Conservation (phyloP, 306 rosid genomes). For the Cicer cuneatum region DNA sequence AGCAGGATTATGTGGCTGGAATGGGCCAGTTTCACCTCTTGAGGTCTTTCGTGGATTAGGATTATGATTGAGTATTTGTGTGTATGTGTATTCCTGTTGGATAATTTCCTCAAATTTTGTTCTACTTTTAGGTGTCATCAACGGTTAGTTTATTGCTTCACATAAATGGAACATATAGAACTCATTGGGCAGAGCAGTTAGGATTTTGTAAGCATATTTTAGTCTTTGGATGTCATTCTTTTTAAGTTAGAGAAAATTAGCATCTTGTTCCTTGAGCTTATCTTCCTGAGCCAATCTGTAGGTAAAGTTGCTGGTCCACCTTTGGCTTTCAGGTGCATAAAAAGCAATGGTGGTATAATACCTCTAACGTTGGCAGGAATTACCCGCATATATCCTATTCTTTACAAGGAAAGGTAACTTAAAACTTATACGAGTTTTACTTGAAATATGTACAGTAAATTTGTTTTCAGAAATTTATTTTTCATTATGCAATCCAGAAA, state of each 20-base stretch:
- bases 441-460: constrained; percentile 17
- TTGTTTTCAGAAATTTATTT: constrained; percentile 29
- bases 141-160: too few species aligned
- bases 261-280: constrained; percentile 40
- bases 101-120: constrained; percentile 47
- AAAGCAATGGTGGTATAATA: constrained; percentile 74
- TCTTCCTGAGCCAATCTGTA: constrained; percentile 46
- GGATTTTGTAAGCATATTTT: constrained; percentile 77
- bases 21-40: constrained; percentile 75
- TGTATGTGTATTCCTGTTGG: constrained; percentile 11
- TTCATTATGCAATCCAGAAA: constrained; percentile 39
- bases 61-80: constrained; percentile 36
- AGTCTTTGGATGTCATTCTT: constrained; percentile 29
- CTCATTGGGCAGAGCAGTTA: constrained; percentile 82
- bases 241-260: constrained; percentile 27
- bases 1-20: constrained; percentile 83
- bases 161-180: too few species aligned
- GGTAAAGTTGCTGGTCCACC: constrained; percentile 78
- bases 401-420: constrained; percentile 83
- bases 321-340: constrained; percentile 84
- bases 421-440: constrained; percentile 29
- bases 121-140: constrained; percentile 71
- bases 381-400: constrained; percentile 79
- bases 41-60: constrained; percentile 65
- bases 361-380: constrained; percentile 88